phyloP scores from a whole-genome alignment of 2,329 filamentous ascomycete genomes.

The Aspergillus transmontanensis region DNA sequence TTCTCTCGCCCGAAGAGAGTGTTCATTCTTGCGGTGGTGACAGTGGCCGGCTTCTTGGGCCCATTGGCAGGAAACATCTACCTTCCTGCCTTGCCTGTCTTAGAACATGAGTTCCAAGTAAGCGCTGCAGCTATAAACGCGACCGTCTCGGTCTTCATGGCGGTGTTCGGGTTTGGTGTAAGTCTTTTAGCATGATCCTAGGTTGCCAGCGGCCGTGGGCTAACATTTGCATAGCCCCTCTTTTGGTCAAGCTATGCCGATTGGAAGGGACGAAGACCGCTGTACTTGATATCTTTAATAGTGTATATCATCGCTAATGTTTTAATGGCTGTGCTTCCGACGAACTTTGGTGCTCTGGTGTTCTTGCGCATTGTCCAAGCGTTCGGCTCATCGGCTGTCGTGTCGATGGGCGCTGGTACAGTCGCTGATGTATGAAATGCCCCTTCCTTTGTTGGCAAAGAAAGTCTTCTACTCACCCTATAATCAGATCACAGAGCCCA shows the following conservation, averaged over 20 bases:
- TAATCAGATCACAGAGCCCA: constrained; percentile 30
- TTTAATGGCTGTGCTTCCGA: constrained; percentile 41
- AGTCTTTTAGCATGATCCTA: constrained; percentile 9
- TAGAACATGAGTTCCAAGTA: constrained; percentile 43
- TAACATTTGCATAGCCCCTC: constrained; percentile 32
- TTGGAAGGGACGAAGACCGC: constrained; percentile 41
- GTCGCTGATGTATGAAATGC: not conserved
- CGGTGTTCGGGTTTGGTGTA: constrained; percentile 45
- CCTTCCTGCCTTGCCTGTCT: constrained; percentile 43
- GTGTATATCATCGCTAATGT: constrained; percentile 45
- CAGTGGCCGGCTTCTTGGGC: constrained; percentile 46
- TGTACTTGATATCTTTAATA: constrained; percentile 45
- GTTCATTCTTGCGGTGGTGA: constrained; percentile 45
- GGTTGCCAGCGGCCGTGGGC: not conserved
- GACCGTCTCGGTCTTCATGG: constrained; percentile 50
- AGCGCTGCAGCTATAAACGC: constrained; percentile 43
- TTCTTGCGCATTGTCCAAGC: constrained; percentile 47
- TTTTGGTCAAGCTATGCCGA: constrained; percentile 47
- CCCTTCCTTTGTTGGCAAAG: not conserved
- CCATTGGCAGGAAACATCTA: constrained; percentile 51
- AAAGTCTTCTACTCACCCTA: not conserved
- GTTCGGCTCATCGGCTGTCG: constrained; percentile 46
- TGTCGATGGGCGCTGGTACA: not conserved
- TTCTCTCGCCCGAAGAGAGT: constrained; percentile 38
- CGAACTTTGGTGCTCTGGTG: constrained; percentile 42